Conservation (phyloP, 169 alveolate genomes). For the Plasmodium ovale region DNA sequence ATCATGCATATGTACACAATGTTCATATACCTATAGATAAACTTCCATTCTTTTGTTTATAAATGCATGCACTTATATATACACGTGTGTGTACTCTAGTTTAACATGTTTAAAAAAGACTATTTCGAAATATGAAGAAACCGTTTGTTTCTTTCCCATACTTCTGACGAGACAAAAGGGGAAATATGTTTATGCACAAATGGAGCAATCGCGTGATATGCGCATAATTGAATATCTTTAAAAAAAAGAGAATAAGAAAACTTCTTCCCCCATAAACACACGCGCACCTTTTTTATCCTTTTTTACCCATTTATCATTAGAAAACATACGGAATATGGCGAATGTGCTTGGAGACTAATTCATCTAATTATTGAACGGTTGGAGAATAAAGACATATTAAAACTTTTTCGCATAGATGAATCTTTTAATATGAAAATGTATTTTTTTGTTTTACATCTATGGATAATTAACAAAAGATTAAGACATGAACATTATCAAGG, state of each 20-base stretch:
- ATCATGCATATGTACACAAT: neutral
- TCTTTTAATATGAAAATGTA: conserved; percentile 84
- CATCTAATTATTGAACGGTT: conserved; percentile 84
- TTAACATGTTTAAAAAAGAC: neutral
- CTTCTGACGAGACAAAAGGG: neutral
- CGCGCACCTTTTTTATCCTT: neutral
- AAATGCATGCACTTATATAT: neutral
- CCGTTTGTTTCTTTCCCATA: neutral
- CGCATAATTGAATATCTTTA: neutral
- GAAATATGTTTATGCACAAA: neutral
- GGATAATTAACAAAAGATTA: conserved; percentile 83
- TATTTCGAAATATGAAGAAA: neutral
- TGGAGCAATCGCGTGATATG: neutral
- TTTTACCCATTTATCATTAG: conserved; percentile 17
- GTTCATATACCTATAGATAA: neutral
- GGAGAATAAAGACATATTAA: conserved; percentile 81
- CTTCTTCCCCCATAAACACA: neutral
- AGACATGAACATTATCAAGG: conserved; percentile 83
- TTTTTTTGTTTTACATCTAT: conserved; percentile 81
- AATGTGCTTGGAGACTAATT: conserved; percentile 83
- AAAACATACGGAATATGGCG: conserved; percentile 77
- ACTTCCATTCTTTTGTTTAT: neutral
- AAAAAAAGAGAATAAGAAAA: conserved; percentile 1
- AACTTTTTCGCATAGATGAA: conserved; percentile 79
- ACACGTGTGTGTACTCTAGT: neutral